Percentiles rank a stretch among this genome's conserved stretches.
phyloP scores from a whole-genome alignment of 768 basidiomycete species.

The Leccinum imitatum region DNA sequence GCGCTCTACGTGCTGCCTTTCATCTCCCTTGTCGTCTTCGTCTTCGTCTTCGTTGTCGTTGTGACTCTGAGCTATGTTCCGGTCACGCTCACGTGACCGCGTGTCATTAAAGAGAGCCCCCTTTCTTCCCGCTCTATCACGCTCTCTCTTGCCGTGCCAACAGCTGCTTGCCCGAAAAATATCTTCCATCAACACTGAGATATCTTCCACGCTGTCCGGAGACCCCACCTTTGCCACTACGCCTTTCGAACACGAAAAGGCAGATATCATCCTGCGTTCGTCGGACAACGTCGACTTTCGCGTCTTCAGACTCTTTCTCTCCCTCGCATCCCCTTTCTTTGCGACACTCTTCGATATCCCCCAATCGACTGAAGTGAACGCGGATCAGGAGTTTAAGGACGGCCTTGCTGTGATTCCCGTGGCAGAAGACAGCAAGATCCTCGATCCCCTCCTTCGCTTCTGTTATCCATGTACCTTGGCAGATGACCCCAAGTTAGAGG shows the following conservation, averaged over 20 bases:
- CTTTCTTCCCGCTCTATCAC: no score
- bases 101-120: no score
- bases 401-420: not conserved
- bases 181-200: not conserved
- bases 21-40: no score
- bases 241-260: not conserved
- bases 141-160: not conserved
- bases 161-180: not conserved
- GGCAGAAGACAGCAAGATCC: not conserved
- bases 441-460: not conserved
- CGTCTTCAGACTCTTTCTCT: not conserved
- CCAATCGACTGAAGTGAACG: conserved; percentile 15
- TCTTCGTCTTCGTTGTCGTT: no score
- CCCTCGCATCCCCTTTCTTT: not conserved
- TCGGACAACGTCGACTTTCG: not conserved
- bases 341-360: conserved; percentile 24
- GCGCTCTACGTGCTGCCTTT: no score
- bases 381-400: not conserved
- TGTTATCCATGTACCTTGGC: not conserved
- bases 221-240: conserved; percentile 1
- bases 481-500: not conserved
- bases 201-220: not conserved
- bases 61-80: no score
- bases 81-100: no score
- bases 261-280: not conserved